phyloP scores from a whole-genome alignment of 2,329 filamentous ascomycete genomes.

The Nigrograna mackinnonii region DNA sequence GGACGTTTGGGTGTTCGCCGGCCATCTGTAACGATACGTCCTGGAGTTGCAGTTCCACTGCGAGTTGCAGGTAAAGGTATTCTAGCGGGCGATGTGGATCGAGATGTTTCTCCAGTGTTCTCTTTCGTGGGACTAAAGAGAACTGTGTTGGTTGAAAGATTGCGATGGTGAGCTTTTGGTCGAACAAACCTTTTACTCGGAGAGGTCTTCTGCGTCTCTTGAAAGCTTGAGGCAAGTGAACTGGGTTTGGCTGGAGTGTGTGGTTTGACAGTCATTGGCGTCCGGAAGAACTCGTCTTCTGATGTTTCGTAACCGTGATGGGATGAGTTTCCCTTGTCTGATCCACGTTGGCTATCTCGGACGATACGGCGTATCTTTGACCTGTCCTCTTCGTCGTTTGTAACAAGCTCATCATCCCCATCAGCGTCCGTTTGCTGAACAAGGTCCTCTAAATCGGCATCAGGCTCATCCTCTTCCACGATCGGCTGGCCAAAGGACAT shows the following conservation, averaged over 20 bases:
- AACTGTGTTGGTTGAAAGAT: conserved; percentile 80
- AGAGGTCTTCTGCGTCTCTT: conserved; percentile 36
- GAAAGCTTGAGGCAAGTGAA: conserved; percentile 33
- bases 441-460: conserved; percentile 45
- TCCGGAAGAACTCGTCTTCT: conserved; percentile 48
- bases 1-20: conserved; percentile 49
- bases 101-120: conserved; percentile 38
- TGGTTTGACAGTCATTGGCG: conserved; percentile 39
- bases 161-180: conserved; percentile 64
- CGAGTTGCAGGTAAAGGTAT: conserved; percentile 32
- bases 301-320: conserved; percentile 36
- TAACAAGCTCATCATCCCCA: conserved; percentile 87
- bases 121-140: conserved; percentile 70
- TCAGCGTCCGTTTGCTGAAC: conserved; percentile 77
- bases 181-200: conserved; percentile 23
- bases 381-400: conserved; percentile 64
- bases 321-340: conserved; percentile 30
- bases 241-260: conserved; percentile 21
- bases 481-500: conserved; percentile 37
- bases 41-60: conserved; percentile 39
- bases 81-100: conserved; percentile 26
- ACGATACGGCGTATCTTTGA: conserved; percentile 17
- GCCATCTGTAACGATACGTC: conserved; percentile 26
- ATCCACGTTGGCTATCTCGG: conserved; percentile 6
- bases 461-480: conserved; percentile 50